A percentile compares a stretch with the other conserved stretches of the same genome.
phyloP scores from a whole-genome alignment of 169 alveolate genomes.

The Plasmodium fragile region DNA sequence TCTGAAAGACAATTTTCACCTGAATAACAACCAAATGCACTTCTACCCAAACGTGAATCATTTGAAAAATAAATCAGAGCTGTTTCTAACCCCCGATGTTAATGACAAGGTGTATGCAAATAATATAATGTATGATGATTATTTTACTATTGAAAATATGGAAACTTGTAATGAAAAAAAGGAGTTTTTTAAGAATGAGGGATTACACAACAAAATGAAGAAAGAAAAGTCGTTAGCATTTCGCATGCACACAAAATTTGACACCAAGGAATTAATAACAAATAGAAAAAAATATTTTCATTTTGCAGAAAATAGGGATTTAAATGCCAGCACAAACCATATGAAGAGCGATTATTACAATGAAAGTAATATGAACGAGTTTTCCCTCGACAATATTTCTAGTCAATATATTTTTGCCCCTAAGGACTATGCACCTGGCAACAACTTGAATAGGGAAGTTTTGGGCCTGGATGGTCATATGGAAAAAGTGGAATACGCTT shows the following conservation, averaged over 20 bases:
- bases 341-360: constrained; percentile 2
- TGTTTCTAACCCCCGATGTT: constrained; percentile 7
- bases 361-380: constrained; percentile 25
- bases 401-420: neutral
- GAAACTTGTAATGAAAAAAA: constrained; percentile 66
- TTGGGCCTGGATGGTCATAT: neutral
- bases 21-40: constrained; percentile 40
- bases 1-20: constrained; percentile 56
- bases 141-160: constrained; percentile 70
- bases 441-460: neutral
- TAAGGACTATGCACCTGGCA: constrained; percentile 20
- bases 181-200: constrained; percentile 44
- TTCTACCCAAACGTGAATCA: constrained; percentile 21
- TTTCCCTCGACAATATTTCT: neutral
- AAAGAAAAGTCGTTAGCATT: neutral
- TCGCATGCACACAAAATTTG: neutral
- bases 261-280: constrained; percentile 5
- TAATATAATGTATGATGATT: constrained; percentile 73
- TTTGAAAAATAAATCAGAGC: constrained; percentile 56
- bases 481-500: constrained; percentile 9
- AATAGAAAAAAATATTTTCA: constrained; percentile 18
- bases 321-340: neutral
- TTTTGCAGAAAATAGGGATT: constrained; percentile 25
- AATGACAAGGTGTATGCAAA: constrained; percentile 51
- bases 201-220: constrained; percentile 7